phyloP scores from a whole-genome alignment of 441 rosid genomes.

The Corymbia citriodora region DNA sequence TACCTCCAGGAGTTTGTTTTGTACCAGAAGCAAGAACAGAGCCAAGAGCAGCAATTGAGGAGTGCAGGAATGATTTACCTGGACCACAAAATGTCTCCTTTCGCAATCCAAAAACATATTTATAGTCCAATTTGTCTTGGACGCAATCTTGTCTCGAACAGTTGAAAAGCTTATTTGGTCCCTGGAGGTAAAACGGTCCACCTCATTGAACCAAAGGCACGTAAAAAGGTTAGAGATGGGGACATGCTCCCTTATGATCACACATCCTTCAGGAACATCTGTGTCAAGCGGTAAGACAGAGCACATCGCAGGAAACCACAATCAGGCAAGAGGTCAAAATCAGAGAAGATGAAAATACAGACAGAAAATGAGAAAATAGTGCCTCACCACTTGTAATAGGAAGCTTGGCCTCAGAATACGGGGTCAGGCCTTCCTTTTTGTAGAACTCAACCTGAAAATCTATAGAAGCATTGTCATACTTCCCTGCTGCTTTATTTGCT shows the following conservation, averaged over 20 bases:
- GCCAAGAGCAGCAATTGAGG: neutral
- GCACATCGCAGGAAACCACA: neutral
- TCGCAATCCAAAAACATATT: constrained; percentile 97
- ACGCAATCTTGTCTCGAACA: constrained; percentile 77
- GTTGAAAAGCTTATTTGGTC: constrained; percentile 93
- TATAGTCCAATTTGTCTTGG: constrained; percentile 75
- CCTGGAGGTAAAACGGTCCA: constrained; percentile 89
- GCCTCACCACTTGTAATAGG: constrained; percentile 84
- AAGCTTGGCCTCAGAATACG: constrained; percentile 75
- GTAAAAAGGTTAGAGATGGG: constrained; percentile 88
- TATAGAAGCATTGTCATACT: constrained; percentile 79
- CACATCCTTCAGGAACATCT: constrained; percentile 99
- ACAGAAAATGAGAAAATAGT: neutral
- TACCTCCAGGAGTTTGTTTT: neutral
- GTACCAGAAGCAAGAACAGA: neutral
- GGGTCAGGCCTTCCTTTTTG: constrained; percentile 80
- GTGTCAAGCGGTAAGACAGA: constrained; percentile 14
- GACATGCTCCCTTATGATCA: constrained; percentile 86
- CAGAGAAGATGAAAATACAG: neutral
- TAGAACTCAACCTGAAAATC: constrained; percentile 88
- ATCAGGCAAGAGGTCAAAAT: neutral
- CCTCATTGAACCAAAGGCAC: constrained; percentile 98
- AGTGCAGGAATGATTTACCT: constrained; percentile 41
- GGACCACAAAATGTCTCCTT: constrained; percentile 93
- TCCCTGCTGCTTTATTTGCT: constrained; percentile 97